Base-by-base conservation (phyloP, 108 stramenopile genomes). In the Epithemia pelagica region DNA sequence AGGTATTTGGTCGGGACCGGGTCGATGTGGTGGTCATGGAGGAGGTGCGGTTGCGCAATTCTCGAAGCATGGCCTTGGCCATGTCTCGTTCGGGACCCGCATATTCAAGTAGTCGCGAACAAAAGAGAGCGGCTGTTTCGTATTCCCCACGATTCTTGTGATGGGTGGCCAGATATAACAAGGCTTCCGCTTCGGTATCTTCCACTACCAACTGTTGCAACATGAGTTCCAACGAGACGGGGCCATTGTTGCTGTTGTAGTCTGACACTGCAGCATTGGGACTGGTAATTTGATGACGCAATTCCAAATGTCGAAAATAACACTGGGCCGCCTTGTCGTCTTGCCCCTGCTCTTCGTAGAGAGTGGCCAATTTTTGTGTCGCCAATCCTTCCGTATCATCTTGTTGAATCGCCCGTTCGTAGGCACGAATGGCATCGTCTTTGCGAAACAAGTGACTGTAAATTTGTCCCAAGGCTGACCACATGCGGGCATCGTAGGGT, bases 401-500 rank as follows among this genome's bases (percentile, higher is more conserved):
- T 66, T 90, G 75, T 1, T 83, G 72, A 10, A 95, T 85, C 0
- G 97, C 97, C 8, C 92, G 74, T 80, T 97, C 94, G 68, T 91
- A 96, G 61, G 84, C 80, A 54, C 83, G 81, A 46, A 96, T 95
- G 18, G 98, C 97, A 76, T 96, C 94, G 10, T 65, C 68, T 0
- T 80, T 69, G 33, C 86, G 75, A 52, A 83, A 81, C 8, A 98
- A 70, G 10, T 84, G 83, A 18, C 83, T 69, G 65, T 90, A 84
- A 73, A 92, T 94, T 54, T 74, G 73, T 24, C 95, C 98, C 73
- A 99, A 79, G 24, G 98, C 98, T 65, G 88, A 90, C 98, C 98
- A 99, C 97, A 99, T 99, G 27, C 98, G 85, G 5, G 96, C 91
- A 90, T 99, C 98, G 69, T 89, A 89, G 0, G 98, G 97, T 51